Evolutionary conservation across 2,329 filamentous ascomycete species (phyloP), one percentile per base, ranked within the genome.

Genomic region (Phyllosticta ampelicida): DNA sequence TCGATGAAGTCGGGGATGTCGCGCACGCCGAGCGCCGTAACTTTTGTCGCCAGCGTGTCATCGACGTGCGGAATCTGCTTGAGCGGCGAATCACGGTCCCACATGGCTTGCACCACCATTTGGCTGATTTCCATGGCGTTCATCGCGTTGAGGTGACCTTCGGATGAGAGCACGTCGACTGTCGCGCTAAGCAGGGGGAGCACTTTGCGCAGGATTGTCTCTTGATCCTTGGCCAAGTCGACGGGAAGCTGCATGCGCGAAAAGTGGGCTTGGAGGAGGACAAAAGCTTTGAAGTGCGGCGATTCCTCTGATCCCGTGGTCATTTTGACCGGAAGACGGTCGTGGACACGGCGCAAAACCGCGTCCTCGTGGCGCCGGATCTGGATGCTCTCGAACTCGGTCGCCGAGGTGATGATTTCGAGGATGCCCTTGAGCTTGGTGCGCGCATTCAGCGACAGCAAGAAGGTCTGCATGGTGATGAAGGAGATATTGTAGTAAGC

Each of bases 401-500:
- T 95, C 5, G 95, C 95, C 0, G 94, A 95, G 1, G 94, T 96
- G 61, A 97, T 86, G 66, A 99, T 97, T 73, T 99, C 94, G 58
- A 99, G 79, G 50, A 99, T 91, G 52, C 90, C 90, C 80, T 99
- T 99, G 63, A 99, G 83, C 77, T 96, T 97, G 3, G 91, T 97
- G 65, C 86, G 86, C 49, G 85, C 85, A 58, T 84, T 91, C 52
- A 99, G 80, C 13, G 94, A 99, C 58, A 99, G 79, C 55, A 99
- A 78, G 79, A 99, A 92, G 0, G 94, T 99, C 75, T 99, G 92
- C 91, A 99, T 99, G 2, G 94, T 99, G 71, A 96, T 89, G 75
- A 96, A 97, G 5, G 92, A 96, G 68, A 99, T 96, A 74, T 96
- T 97, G 80, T 99, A 99, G 79, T 99, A 97, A 1, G 94, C 90